A percentile compares a stretch with the other conserved stretches of the same genome.
phyloP scores from a whole-genome alignment of 768 basidiomycete genomes.

The Erythrobasidium yunnanense region DNA sequence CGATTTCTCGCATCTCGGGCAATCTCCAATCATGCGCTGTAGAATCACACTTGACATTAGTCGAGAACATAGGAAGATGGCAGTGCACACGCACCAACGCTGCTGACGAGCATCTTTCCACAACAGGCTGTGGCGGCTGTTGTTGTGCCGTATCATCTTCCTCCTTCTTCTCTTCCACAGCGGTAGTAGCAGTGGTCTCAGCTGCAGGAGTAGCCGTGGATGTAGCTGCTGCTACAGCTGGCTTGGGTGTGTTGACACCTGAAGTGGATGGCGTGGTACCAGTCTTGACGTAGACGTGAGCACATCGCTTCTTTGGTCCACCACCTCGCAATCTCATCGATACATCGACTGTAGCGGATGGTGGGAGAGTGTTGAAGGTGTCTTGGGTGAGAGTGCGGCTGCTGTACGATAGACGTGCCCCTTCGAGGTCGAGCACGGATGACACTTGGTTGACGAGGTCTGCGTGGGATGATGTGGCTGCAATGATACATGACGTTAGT shows the following conservation, averaged over 20 bases:
- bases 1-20: conserved; percentile 13
- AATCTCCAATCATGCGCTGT: conserved; percentile 23
- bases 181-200: background rate
- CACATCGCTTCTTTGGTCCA: conserved; percentile 26
- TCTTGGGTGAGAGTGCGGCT: background rate
- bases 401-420: conserved; percentile 1
- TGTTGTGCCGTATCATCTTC: background rate
- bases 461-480: conserved; percentile 14
- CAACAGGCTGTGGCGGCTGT: background rate
- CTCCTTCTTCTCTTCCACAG: background rate
- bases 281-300: conserved; percentile 23
- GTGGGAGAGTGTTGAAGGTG: background rate
- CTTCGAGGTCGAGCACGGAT: background rate
- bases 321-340: conserved; percentile 18
- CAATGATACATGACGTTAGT: background rate
- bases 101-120: conserved; percentile 13
- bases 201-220: background rate
- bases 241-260: background rate
- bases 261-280: background rate
- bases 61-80: background rate
- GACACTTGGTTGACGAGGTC: conserved; percentile 12
- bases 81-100: conserved; percentile 3
- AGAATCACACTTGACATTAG: background rate
- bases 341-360: conserved; percentile 11
- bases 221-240: background rate